Evolutionary conservation across 805 yeast species (phyloP).

Genomic region (Metschnikowia picachoensis): DNA sequence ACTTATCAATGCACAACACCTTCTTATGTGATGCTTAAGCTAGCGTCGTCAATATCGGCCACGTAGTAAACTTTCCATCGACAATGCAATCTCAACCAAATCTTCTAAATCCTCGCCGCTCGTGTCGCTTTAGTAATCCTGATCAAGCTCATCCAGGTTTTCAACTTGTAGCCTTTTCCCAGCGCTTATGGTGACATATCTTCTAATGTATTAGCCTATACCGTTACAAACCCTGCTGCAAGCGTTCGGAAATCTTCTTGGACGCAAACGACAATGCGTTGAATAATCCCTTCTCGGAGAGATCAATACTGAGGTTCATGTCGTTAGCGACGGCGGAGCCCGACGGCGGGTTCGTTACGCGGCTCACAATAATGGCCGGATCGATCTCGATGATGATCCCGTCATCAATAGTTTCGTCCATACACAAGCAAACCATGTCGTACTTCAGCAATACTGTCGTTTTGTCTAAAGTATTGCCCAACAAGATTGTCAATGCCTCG

Average conservation of each 20-base stretch:
- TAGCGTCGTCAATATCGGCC: too few species aligned
- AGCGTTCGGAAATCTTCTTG: constrained; percentile 52
- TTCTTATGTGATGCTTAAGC: too few species aligned
- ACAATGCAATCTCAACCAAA: too few species aligned
- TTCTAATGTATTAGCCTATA: neutral
- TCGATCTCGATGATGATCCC: constrained; percentile 92
- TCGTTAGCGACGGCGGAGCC: constrained; percentile 46
- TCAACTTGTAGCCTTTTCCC: neutral
- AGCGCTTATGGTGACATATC: neutral
- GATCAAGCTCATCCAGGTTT: neutral
- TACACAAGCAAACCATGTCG: constrained; percentile 79
- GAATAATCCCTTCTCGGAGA: constrained; percentile 71
- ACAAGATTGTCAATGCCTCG: constrained; percentile 76
- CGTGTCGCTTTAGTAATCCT: too few species aligned
- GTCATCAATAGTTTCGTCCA: constrained; percentile 91
- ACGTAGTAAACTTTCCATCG: too few species aligned
- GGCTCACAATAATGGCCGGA: constrained; percentile 76
- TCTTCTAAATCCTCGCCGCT: too few species aligned
- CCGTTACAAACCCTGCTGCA: constrained; percentile 41
- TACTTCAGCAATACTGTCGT: constrained; percentile 74
- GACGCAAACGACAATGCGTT: constrained; percentile 87
- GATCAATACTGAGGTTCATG: constrained; percentile 54
- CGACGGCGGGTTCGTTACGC: constrained; percentile 84
- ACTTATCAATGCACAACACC: too few species aligned
- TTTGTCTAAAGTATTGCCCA: constrained; percentile 71